Percentiles rank a stretch among this genome's conserved stretches.
Conservation (phyloP, 148 eudicot species). For the Euryodendron excelsum region DNA sequence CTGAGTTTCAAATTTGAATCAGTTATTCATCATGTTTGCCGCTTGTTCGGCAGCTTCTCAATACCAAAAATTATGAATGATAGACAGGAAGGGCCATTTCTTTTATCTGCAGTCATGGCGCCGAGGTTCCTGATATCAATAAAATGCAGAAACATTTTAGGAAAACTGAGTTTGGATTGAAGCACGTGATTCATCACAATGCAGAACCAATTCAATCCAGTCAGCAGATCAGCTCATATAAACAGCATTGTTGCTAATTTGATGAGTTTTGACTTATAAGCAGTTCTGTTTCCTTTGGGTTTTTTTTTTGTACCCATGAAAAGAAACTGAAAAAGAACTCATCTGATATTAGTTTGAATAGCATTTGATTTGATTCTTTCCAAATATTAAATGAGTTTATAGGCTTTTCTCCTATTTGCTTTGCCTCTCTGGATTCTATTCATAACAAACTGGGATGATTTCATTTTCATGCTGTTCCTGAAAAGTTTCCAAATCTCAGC, state of each 20-base stretch:
- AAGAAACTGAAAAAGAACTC: too few relatives aligned
- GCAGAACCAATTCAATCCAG: slow-evolving; percentile 3
- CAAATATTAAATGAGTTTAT: background rate
- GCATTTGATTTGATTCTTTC: background rate
- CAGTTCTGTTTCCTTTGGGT: too few relatives aligned
- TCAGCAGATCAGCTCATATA: background rate
- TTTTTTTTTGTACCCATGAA: background rate
- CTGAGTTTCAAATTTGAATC: background rate
- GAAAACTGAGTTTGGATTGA: background rate
- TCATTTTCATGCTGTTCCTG: background rate
- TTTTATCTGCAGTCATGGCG: too few relatives aligned
- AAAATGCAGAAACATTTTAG: background rate
- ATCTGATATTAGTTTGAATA: background rate
- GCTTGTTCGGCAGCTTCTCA: background rate
- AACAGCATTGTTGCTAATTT: background rate
- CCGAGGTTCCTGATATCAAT: too few relatives aligned
- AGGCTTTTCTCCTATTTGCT: background rate
- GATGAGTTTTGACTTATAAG: background rate
- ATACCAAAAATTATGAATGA: too few relatives aligned
- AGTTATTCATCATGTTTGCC: background rate
- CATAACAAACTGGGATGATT: background rate
- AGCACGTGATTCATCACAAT: slow-evolving; percentile 2
- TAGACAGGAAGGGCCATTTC: too few relatives aligned
- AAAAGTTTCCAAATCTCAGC: background rate
- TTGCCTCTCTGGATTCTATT: background rate